Percentiles rank a stretch among this genome's conserved stretches.
Conservation (phyloP, 1,139 yeast genomes). For the Pichia cactophila region DNA sequence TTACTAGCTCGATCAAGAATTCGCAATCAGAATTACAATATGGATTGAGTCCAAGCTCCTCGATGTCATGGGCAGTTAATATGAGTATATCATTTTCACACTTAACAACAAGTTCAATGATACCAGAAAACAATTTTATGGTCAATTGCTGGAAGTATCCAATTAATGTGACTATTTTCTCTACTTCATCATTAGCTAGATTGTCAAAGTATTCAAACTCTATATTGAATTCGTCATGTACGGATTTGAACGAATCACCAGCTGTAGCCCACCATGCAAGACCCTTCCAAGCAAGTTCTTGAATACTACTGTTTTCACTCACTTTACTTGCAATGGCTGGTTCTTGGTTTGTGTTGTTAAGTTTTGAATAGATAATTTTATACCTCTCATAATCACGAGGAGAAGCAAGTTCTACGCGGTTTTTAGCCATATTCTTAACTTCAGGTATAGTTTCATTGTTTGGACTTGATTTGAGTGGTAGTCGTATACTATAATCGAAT, state of each 20-base stretch:
- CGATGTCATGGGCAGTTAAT: slow-evolving; percentile 45
- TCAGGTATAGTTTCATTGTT: slow-evolving; percentile 4
- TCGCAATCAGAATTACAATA: slow-evolving; percentile 49
- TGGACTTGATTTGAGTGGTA: slow-evolving; percentile 19
- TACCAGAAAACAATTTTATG: slow-evolving; percentile 27
- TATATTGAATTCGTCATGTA: slow-evolving; percentile 18
- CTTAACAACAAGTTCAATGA: slow-evolving; percentile 26
- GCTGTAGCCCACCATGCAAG: slow-evolving; percentile 84
- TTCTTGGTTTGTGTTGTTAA: slow-evolving; percentile 15
- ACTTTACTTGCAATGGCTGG: slow-evolving; percentile 17
- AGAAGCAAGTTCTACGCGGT: slow-evolving; percentile 28
- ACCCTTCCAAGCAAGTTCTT: slow-evolving; percentile 62
- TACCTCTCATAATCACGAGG: slow-evolving; percentile 31
- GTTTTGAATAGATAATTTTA: slow-evolving; percentile 28
- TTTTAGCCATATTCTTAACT: slow-evolving; percentile 10
- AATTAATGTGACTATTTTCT: slow-evolving; percentile 32
- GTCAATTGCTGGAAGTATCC: slow-evolving; percentile 54
- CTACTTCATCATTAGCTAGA: slow-evolving; percentile 25
- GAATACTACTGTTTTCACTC: slow-evolving; percentile 53
- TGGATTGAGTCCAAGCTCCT: slow-evolving; percentile 73
- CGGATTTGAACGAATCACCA: slow-evolving; percentile 36
- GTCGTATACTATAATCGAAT: slow-evolving; percentile 44
- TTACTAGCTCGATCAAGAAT: slow-evolving; percentile 47
- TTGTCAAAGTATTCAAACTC: slow-evolving; percentile 24
- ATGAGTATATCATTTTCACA: slow-evolving; percentile 5